phyloP scores from a whole-genome alignment of 345 rosid genomes.

The Salix udensis region DNA sequence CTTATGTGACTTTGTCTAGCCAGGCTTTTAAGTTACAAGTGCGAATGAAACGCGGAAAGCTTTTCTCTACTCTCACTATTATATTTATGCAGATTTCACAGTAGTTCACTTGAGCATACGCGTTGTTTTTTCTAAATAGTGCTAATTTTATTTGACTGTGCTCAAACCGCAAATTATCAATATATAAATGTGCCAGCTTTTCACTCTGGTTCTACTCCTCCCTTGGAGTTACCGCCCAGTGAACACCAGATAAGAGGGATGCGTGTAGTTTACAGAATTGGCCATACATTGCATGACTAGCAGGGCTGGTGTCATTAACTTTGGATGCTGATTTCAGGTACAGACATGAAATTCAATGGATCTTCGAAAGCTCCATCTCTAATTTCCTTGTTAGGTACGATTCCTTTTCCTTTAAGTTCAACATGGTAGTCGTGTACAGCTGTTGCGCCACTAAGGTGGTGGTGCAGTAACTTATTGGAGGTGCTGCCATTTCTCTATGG shows the following conservation, averaged over 20 bases:
- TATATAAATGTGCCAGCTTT: not conserved
- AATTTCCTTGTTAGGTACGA: slow-evolving; percentile 77
- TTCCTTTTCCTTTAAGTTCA: not conserved
- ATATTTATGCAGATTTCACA: not conserved
- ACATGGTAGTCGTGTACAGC: not conserved
- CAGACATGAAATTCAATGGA: slow-evolving; percentile 53
- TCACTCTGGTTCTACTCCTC: too few relatives aligned
- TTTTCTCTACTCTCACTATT: not conserved
- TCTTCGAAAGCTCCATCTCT: slow-evolving; percentile 71
- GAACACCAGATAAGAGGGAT: too few relatives aligned
- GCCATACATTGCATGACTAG: not conserved
- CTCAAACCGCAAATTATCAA: not conserved
- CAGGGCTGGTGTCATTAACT: slow-evolving; percentile 3
- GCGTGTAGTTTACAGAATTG: not conserved
- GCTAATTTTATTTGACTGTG: not conserved
- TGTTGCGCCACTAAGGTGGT: not conserved
- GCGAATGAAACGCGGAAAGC: not conserved
- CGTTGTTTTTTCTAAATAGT: not conserved
- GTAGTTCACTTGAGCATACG: not conserved
- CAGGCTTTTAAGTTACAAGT: not conserved
- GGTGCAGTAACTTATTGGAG: not conserved
- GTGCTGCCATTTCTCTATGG: not conserved
- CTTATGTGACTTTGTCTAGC: not conserved
- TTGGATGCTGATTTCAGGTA: slow-evolving; percentile 40
- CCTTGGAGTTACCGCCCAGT: too few relatives aligned